Evolutionary conservation across 352 stramenopile species (phyloP).

Genomic region (Phytophthora pluvialis): DNA sequence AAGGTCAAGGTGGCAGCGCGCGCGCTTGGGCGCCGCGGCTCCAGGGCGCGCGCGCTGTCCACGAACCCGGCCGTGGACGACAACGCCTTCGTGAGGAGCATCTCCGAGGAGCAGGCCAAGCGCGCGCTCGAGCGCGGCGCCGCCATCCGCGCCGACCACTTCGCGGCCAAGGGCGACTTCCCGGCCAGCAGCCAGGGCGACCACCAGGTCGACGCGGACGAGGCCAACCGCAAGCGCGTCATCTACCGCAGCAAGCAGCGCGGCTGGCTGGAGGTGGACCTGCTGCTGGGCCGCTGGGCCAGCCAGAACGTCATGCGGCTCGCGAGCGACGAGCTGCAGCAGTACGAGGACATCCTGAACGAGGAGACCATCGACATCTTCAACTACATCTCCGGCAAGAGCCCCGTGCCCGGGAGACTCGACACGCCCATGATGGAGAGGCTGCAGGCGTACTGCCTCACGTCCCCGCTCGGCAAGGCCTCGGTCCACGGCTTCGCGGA

Average conservation of each 20-base stretch:
- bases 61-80: slow-evolving; percentile 52
- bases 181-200: slow-evolving; percentile 63
- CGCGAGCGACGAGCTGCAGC: slow-evolving; percentile 80
- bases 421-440: slow-evolving; percentile 91
- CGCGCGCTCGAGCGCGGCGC: slow-evolving; percentile 54
- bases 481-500: slow-evolving; percentile 69
- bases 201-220: slow-evolving; percentile 52
- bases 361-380: slow-evolving; percentile 98
- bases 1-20: background rate
- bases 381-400: slow-evolving; percentile 95
- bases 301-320: slow-evolving; percentile 91
- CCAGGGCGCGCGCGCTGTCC: slow-evolving; percentile 33
- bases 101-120: slow-evolving; percentile 59
- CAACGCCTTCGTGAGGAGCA: slow-evolving; percentile 55
- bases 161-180: slow-evolving; percentile 46
- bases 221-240: slow-evolving; percentile 90
- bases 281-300: slow-evolving; percentile 95
- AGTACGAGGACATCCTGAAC: slow-evolving; percentile 97
- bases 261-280: slow-evolving; percentile 96
- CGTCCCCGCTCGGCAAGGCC: slow-evolving; percentile 91
- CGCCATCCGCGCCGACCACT: slow-evolving; percentile 68
- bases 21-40: background rate
- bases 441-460: slow-evolving; percentile 92
- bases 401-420: slow-evolving; percentile 78
- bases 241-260: slow-evolving; percentile 96